Base-by-base conservation (phyloP, 1,284 basidiomycete genomes). In the Malassezia sp. region DNA sequence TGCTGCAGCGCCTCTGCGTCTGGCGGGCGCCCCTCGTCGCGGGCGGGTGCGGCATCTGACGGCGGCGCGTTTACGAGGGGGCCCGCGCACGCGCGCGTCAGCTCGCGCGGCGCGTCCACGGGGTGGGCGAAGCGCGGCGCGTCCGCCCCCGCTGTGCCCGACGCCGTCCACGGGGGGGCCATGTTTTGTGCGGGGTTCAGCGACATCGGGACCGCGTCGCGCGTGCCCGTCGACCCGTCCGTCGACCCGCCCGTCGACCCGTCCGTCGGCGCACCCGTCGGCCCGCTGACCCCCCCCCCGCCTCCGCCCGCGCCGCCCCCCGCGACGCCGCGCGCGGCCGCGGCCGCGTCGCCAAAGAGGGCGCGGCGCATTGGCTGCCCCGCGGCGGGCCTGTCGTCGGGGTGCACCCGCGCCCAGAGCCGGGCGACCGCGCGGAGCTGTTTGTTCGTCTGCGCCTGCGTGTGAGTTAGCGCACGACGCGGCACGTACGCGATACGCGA, bases 341-440 rank as follows among this genome's bases (percentile, higher is more conserved):
- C 26, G 26, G 26, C 26, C 14, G 18, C 34, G 6, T 20, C 38
- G 5, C 26, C n/a, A 21, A 49, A 49, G 9, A 49, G 31, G 7
- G 47, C 41, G 15, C 23, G 30, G n/a, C 22, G 18, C 20, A 49
- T 20, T 6, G 47, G 47, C 27, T 31, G 27, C n/a, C 47, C 47
- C 2, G 17, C 11, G 21, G 28, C 36, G 5, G 47, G 29, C 4
- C 35, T 18, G n/a, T 17, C 23, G 7, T 17, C 27, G 11, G 47
- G 47, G 6, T 37, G 47, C 14, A 43, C 35, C 10, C 47, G 40
- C 4, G 32, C 37, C 47, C 47, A 49, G 8, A 49, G 30, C 5
- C 41, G 40, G 7, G 35, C 47, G 5, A 49, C 26, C 2, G 34
- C 28, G 5, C 30, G 36, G 5, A 43, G 32, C 15, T 30, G 28